Evolutionary conservation across 176 grass and related monocot species (phyloP), one percentile per base, ranked within the genome.

Genomic region (Alloteropsis semialata): DNA sequence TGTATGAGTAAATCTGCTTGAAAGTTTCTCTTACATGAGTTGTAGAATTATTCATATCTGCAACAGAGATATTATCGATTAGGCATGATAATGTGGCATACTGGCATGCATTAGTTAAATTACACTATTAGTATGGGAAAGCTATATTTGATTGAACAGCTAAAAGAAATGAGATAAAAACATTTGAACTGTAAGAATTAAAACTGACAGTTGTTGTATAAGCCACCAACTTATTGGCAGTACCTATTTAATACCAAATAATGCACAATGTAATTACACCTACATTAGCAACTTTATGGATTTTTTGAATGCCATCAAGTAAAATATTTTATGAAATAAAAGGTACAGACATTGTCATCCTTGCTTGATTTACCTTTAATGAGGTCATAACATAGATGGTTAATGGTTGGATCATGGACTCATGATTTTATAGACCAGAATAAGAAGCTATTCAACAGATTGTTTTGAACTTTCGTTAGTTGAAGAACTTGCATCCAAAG

Each of bases 11-110:
- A 17, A 78, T 55, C 56, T 66, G 42, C 39, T 57, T 38, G 27
- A 49, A 58, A 65, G 25, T 75, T 65, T 66, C 28, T 56, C 56
- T 80, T 87, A 87, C 77, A 43, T 63, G 41, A 48, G 48, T 65
- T n/a, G 79, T 67, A 75, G 69, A 81, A 64, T 81, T 65, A 41
- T 61, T 65, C 8, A 59, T 14, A 56, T 10, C 55, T 65, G 57
- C 70, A 87, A 50, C 10, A 81, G 10, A 43, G 5, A 8, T 21
- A 65, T 57, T 21, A 22, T 22, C 46, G 30, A 36, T 11, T 75
- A 56, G 36, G 50, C 50, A 22, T 34, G 19, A 55, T 75, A 38
- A 36, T 21, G 22, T 53, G 33, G n/a, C n/a, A n/a, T n/a, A n/a
- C n/a, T n/a, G n/a, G 22, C 14, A 51, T 18, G 17, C 22, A 18